Evolutionary conservation across 768 basidiomycete genomes (phyloP).

Genomic region (Lentinus brumalis): DNA sequence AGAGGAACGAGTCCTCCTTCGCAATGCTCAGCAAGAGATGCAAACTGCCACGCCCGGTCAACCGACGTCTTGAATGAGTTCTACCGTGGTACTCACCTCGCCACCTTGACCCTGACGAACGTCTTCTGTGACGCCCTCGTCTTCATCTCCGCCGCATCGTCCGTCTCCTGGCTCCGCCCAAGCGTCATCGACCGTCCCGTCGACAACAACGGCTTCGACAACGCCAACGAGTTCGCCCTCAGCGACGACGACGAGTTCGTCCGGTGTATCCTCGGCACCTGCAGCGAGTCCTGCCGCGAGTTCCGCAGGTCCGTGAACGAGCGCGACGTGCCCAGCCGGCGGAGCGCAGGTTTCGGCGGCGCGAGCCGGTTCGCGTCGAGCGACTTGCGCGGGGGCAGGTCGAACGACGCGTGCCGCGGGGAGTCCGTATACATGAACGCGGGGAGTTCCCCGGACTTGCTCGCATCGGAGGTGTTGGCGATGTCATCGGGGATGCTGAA

Average conservation of each 20-base stretch:
- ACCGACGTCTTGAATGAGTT: background rate
- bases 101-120: constrained; percentile 77
- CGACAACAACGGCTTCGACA: constrained; percentile 14
- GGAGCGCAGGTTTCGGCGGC: constrained; percentile 40
- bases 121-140: constrained; percentile 80
- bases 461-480: background rate
- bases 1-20: constrained; percentile 85
- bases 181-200: background rate
- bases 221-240: constrained; percentile 28
- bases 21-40: constrained; percentile 76
- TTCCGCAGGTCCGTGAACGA: constrained; percentile 72
- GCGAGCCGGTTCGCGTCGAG: constrained; percentile 36
- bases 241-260: constrained; percentile 33
- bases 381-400: constrained; percentile 30
- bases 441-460: constrained; percentile 7
- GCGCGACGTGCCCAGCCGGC: constrained; percentile 59
- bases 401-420: constrained; percentile 24
- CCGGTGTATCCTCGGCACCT: constrained; percentile 34
- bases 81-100: constrained; percentile 50
- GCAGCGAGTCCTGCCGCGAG: constrained; percentile 36
- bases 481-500: constrained; percentile 14
- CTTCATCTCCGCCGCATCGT: constrained; percentile 81
- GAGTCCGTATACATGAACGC: constrained; percentile 19
- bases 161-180: constrained; percentile 24
- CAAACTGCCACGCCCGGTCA: constrained; percentile 45